These are phyloP conservation scores for Penicillium pancosmium DNA, from an alignment of 495 filamentous ascomycete species.

Conservation along the genomic window DNA sequence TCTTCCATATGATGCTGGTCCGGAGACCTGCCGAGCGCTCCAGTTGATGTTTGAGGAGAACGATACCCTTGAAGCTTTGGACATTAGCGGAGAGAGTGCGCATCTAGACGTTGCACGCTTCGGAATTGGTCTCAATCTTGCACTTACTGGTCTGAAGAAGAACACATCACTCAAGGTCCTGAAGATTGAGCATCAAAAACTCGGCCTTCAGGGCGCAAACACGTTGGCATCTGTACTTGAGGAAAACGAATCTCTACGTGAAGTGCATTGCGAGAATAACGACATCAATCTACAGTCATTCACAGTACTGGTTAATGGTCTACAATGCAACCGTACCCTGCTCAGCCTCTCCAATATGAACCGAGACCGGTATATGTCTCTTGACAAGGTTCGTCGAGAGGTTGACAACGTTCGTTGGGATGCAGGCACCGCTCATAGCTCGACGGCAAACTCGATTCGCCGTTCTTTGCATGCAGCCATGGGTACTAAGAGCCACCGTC, in stretches of 20 bases:
- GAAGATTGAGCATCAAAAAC: conserved; percentile 68
- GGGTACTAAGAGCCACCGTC: conserved; percentile 35
- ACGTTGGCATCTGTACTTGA: conserved; percentile 77
- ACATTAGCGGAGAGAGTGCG: conserved; percentile 88
- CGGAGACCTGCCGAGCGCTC: conserved; percentile 73
- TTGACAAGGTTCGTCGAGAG: conserved; percentile 63
- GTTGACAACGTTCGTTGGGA: conserved; percentile 56
- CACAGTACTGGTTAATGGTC: conserved; percentile 72
- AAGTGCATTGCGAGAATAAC: conserved; percentile 78
- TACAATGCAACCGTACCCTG: conserved; percentile 68
- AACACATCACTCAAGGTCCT: conserved; percentile 78
- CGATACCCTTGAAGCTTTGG: conserved; percentile 71
- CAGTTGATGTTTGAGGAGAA: conserved; percentile 79
- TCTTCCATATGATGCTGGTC: conserved; percentile 74
- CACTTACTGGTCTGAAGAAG: conserved; percentile 72
- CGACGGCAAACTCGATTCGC: conserved; percentile 47
- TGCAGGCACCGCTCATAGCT: conserved; percentile 30
- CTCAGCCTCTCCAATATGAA: conserved; percentile 69
- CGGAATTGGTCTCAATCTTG: conserved; percentile 77
- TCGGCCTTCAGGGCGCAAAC: conserved; percentile 71
- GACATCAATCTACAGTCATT: conserved; percentile 78
- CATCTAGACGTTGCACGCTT: conserved; percentile 85
- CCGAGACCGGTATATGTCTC: conserved; percentile 59
- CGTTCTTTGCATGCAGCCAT: conserved; percentile 49
- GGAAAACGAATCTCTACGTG: conserved; percentile 63